These are phyloP conservation scores for Spergularia bocconei DNA, from an alignment of 148 eudicot species.

Conservation along the genomic window DNA sequence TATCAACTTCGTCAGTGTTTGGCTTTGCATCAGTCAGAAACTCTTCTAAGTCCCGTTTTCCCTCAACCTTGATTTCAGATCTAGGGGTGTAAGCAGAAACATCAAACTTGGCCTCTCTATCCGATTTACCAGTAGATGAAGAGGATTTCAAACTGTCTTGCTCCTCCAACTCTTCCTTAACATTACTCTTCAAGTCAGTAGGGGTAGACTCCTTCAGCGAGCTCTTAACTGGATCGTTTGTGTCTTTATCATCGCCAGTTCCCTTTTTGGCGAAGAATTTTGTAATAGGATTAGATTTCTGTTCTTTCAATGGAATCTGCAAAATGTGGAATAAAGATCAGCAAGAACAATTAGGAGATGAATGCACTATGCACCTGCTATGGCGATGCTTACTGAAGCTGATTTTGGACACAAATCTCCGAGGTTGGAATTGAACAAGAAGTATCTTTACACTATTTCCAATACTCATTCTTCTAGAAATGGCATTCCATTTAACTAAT, in stretches of 20 bases:
- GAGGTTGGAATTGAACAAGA: not conserved
- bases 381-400: not conserved
- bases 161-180: conserved; percentile 45
- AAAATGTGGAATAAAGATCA: conserved; percentile 15
- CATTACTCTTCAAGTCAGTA: conserved; percentile 24
- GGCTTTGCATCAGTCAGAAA: conserved; percentile 37
- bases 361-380: not conserved
- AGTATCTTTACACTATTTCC: not conserved
- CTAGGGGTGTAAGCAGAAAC: conserved; percentile 17
- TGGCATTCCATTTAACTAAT: not conserved
- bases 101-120: conserved; percentile 26
- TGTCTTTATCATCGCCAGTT: conserved; percentile 25
- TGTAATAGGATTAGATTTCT: conserved; percentile 52
- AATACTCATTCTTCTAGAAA: not conserved
- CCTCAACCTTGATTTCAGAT: conserved; percentile 28
- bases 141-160: conserved; percentile 15
- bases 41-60: conserved; percentile 53
- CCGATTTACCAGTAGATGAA: not conserved
- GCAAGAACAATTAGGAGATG: not conserved
- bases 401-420: not conserved
- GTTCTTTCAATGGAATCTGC: conserved; percentile 73
- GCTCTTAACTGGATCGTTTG: conserved; percentile 27
- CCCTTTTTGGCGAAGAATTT: conserved; percentile 69
- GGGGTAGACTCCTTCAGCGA: conserved; percentile 21
- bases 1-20: conserved; percentile 22